Evolutionary conservation across 306 rosid species (phyloP).

Genomic region (Mimosa pudica): DNA sequence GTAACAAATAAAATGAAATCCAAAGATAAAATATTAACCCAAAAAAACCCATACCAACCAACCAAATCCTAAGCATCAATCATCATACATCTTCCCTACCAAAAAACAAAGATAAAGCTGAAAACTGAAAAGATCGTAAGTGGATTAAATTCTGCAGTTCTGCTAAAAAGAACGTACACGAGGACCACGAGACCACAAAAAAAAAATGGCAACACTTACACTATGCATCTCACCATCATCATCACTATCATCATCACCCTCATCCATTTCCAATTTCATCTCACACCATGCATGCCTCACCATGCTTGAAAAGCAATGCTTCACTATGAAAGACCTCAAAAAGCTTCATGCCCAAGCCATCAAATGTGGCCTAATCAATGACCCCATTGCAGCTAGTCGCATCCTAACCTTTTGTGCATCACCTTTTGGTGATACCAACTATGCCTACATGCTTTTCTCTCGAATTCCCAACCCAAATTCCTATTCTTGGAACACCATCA

Average conservation of each 20-base stretch:
- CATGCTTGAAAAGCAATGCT: slow-evolving; percentile 67
- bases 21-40: neutral
- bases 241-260: slow-evolving; percentile 37
- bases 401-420: slow-evolving; percentile 70
- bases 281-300: slow-evolving; percentile 62
- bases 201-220: slow-evolving; percentile 24
- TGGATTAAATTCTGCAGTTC: neutral
- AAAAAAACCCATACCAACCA: neutral
- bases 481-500: slow-evolving; percentile 79
- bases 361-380: slow-evolving; percentile 65
- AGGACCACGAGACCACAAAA: slow-evolving; percentile 1
- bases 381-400: slow-evolving; percentile 61
- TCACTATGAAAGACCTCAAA: slow-evolving; percentile 75
- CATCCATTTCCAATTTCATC: slow-evolving; percentile 69
- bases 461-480: slow-evolving; percentile 57
- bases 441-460: slow-evolving; percentile 63
- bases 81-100: neutral
- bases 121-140: neutral
- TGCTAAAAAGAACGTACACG: neutral
- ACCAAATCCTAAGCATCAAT: neutral
- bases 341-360: slow-evolving; percentile 61
- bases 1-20: neutral
- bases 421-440: slow-evolving; percentile 64
- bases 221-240: slow-evolving; percentile 6
- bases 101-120: neutral